These are phyloP conservation scores for Guillardia theta DNA, from an alignment of 78 protist species.

Conservation along the genomic window DNA sequence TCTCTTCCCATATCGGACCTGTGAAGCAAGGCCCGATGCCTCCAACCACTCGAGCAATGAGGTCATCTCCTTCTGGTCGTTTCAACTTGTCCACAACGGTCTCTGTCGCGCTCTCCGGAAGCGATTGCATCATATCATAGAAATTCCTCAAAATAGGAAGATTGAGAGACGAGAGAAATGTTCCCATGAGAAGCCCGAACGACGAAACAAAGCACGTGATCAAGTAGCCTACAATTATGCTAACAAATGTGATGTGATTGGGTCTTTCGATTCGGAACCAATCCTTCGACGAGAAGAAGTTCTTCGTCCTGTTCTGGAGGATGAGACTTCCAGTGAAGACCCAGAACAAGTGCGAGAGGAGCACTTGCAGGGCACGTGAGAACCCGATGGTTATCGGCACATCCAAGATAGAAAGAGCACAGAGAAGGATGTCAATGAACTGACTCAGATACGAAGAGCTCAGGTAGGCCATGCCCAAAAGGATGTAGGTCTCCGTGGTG, in stretches of 20 bases:
- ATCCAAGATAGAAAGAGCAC: neutral
- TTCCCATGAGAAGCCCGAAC: neutral
- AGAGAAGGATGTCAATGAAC: neutral
- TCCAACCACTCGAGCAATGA: neutral
- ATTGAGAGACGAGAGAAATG: neutral
- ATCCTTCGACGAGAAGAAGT: neutral
- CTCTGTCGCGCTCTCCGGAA: neutral
- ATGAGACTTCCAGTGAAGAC: neutral
- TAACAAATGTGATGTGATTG: neutral
- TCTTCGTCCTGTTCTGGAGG: neutral
- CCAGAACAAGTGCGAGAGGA: slow-evolving; percentile 10
- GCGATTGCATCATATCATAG: neutral
- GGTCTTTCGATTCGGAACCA: neutral
- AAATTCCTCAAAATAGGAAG: neutral
- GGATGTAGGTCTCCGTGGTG: neutral
- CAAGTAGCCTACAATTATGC: neutral
- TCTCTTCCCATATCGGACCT: slow-evolving; percentile 4
- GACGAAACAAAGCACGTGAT: neutral
- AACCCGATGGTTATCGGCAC: neutral
- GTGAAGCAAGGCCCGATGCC: slow-evolving; percentile 14
- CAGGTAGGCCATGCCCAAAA: neutral
- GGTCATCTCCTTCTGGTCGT: neutral
- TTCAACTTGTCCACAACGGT: neutral
- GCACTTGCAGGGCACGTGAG: neutral
- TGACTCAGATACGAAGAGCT: neutral